Base-by-base conservation (phyloP, 148 eudicot species). In the Nyssa sinensis region DNA sequence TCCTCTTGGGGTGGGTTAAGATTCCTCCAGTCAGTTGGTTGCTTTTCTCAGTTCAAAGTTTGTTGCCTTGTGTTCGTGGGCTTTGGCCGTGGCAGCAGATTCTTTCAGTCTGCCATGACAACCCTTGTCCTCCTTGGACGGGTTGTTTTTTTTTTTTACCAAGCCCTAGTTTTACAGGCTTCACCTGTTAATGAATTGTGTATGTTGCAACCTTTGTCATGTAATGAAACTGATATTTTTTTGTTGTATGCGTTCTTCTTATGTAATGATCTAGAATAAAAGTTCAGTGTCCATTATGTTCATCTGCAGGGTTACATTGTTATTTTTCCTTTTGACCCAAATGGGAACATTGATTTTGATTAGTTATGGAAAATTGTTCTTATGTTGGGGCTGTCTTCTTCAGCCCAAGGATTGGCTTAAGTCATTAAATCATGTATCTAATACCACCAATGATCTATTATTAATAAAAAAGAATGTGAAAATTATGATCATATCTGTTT, bases 21-120 rank as follows among this genome's bases (percentile, higher is more conserved):
- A 74, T 75, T 81, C 70, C 68, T 25, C 27, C 25, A 67, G 69
- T 75, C 51, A 11, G 23, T 35, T 72, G 19, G 73, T 79, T 86
- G 86, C 86, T 75, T 79, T 79, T 75, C 74, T 65, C 78, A 73
- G 85, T 82, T 77, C 61, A 41, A 71, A 70, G 64, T 69, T 70
- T 32, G 84, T 75, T 61, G 78, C 69, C 87, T 76, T 79, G 84
- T 66, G 7, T 29, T 64, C 64, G 33, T 23, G 83, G 85, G 87
- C 82, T 83, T 84, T 71, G 90, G 91, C 82, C 74, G 37, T 84
- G 91, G 91, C 81, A 71, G 88, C 74, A 27, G 74, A 7, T 33
- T 75, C 9, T 47, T 66, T 32, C 57, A 29, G 47, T 66, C 84
- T 87, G 87, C 85, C 84, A 84, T 81, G 73, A 90, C 91, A 82